Evolutionary conservation across 768 basidiomycete species (phyloP).

Genomic region (Plicaturopsis crispa): DNA sequence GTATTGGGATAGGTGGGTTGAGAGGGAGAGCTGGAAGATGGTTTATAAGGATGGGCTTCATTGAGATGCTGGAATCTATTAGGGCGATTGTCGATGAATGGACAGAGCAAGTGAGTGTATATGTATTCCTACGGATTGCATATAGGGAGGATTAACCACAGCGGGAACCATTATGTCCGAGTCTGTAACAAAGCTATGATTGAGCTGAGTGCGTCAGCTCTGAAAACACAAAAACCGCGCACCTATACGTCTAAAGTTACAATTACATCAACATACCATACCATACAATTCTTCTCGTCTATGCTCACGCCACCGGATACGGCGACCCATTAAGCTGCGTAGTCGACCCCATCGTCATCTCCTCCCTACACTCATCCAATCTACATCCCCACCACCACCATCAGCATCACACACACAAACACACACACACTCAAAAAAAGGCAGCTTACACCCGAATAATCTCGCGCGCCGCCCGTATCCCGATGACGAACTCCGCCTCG

Average conservation of each 20-base stretch:
- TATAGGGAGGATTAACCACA: background rate
- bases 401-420: too few relatives aligned
- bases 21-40: slow-evolving; percentile 37
- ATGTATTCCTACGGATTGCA: background rate
- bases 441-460: slow-evolving; percentile 52
- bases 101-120: slow-evolving; percentile 1
- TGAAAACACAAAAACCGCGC: too few relatives aligned
- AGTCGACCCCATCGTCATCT: slow-evolving; percentile 52
- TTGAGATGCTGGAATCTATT: too few relatives aligned
- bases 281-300: too few relatives aligned
- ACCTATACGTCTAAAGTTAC: too few relatives aligned
- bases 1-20: slow-evolving; percentile 39
- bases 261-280: too few relatives aligned
- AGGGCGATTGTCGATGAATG: background rate
- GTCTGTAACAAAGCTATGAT: too few relatives aligned
- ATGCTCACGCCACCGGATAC: background rate
- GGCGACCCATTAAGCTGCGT: slow-evolving; percentile 27
- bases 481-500: slow-evolving; percentile 60
- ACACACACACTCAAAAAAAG: too few relatives aligned
- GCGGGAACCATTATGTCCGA: too few relatives aligned
- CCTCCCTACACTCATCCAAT: slow-evolving; percentile 54
- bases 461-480: slow-evolving; percentile 51
- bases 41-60: slow-evolving; percentile 37
- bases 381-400: too few relatives aligned
- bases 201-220: too few relatives aligned